Percentiles rank a stretch among this genome's conserved stretches.
These are phyloP conservation scores for Anthoceros angustus DNA, from an alignment of 225 moss, liverwort and hornwort genomes.

Conservation along the genomic window DNA sequence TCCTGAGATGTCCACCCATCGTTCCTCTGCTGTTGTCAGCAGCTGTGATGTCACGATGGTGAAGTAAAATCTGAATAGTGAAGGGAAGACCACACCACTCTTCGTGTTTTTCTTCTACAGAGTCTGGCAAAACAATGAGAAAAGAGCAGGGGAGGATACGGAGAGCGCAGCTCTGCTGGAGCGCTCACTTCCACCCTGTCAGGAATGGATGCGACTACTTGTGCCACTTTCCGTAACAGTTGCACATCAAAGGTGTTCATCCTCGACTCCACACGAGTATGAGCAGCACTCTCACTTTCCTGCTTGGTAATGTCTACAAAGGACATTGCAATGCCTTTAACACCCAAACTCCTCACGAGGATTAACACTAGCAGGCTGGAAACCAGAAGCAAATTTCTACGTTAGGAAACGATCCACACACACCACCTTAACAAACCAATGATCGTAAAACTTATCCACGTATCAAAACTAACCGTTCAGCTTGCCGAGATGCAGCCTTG, in stretches of 20 bases:
- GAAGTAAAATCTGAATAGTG: conserved; percentile 32
- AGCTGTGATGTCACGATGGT: conserved; percentile 51
- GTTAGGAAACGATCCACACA: neutral
- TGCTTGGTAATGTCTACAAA: conserved; percentile 27
- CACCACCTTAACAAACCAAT: neutral
- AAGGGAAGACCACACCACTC: neutral
- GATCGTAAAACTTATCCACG: too few species aligned
- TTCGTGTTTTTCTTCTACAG: neutral
- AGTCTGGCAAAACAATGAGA: neutral
- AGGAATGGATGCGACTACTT: conserved; percentile 60
- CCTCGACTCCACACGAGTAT: neutral
- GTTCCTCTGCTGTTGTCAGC: conserved; percentile 39
- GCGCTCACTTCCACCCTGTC: conserved; percentile 50
- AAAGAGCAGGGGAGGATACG: conserved; percentile 37
- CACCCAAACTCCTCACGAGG: conserved; percentile 47
- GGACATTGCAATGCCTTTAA: conserved; percentile 40
- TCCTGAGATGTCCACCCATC: conserved; percentile 26
- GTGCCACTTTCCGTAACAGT: conserved; percentile 26
- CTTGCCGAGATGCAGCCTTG: neutral
- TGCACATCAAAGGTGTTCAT: neutral
- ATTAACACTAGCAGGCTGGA: conserved; percentile 55
- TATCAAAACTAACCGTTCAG: neutral
- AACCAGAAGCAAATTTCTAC: neutral
- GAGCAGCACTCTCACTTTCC: neutral
- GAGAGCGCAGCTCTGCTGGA: conserved; percentile 38